phyloP scores from a whole-genome alignment of 768 basidiomycete genomes.

The Kwoniella sp. region DNA sequence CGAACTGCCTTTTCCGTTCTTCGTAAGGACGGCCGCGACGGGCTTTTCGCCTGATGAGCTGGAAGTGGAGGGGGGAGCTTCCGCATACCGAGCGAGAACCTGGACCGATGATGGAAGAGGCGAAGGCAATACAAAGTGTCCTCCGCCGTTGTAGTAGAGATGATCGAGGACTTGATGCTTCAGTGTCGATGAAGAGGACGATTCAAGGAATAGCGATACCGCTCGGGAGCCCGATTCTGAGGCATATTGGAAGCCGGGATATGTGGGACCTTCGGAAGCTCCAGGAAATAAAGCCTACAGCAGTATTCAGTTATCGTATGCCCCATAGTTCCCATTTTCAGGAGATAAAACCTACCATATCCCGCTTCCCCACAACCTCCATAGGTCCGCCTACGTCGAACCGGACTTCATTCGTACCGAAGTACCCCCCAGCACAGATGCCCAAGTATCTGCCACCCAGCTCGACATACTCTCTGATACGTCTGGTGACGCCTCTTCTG shows the following conservation, averaged over 20 bases:
- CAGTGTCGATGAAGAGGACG: constrained; percentile 17
- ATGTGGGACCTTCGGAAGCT: constrained; percentile 58
- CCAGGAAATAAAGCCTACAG: constrained; percentile 58
- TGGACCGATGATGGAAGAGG: constrained; percentile 30
- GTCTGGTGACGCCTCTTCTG: constrained; percentile 55
- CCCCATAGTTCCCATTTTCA: no score
- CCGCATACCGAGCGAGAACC: constrained; percentile 57
- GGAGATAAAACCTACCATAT: constrained; percentile 51
- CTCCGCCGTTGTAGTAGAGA: constrained; percentile 61
- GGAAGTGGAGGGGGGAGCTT: constrained; percentile 2
- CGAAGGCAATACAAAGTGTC: constrained; percentile 55
- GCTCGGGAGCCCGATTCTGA: constrained; percentile 59
- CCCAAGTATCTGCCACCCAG: constrained; percentile 72
- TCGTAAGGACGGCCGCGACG: constrained; percentile 57
- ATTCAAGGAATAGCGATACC: constrained; percentile 49
- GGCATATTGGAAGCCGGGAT: constrained; percentile 58
- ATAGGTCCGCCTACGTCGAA: constrained; percentile 58
- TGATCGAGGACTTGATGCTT: constrained; percentile 38
- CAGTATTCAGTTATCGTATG: constrained; percentile 1
- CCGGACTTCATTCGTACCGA: constrained; percentile 57
- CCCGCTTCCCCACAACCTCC: constrained; percentile 58
- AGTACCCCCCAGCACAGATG: constrained; percentile 66
- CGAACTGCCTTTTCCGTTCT: constrained; percentile 61
- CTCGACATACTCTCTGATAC: constrained; percentile 66
- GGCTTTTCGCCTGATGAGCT: constrained; percentile 29